These are phyloP conservation scores for Talaromyces albobiverticillius DNA, from an alignment of 2,329 filamentous ascomycete species.

Conservation along the genomic window DNA sequence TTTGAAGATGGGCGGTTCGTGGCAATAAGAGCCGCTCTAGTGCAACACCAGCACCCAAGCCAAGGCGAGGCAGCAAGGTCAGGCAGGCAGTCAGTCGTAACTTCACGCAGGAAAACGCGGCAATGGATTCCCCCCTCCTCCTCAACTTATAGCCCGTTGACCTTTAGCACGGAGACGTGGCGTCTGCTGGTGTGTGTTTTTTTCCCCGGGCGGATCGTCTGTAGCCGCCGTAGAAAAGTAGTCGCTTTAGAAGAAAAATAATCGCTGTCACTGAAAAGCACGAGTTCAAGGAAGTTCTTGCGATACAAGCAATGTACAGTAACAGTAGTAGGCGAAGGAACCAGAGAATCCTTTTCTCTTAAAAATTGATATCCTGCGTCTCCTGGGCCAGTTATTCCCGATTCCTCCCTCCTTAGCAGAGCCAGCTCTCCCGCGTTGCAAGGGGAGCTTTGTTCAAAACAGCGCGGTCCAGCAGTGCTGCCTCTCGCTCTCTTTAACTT, in stretches of 20 bases:
- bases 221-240: neutral
- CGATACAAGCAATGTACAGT: neutral
- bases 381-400: neutral
- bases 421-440: neutral
- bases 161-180: neutral
- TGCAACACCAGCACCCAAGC: neutral
- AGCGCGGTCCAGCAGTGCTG: neutral
- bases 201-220: neutral
- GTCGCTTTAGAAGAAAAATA: neutral
- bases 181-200: neutral
- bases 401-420: neutral
- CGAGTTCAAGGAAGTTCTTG: neutral
- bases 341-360: neutral
- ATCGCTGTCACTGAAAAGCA: neutral
- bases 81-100: constrained; percentile 5
- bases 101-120: neutral
- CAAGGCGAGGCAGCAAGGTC: neutral
- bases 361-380: neutral
- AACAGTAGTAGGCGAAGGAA: neutral
- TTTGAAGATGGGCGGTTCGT: constrained; percentile 9
- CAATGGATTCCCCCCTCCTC: neutral
- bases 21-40: constrained; percentile 13
- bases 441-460: neutral
- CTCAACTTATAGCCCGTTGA: neutral
- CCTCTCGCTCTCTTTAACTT: constrained; percentile 18